Evolutionary conservation across 2,329 filamentous ascomycete species (phyloP), one percentile per base, ranked within the genome.

Genomic region (Intubia oerlemansii): DNA sequence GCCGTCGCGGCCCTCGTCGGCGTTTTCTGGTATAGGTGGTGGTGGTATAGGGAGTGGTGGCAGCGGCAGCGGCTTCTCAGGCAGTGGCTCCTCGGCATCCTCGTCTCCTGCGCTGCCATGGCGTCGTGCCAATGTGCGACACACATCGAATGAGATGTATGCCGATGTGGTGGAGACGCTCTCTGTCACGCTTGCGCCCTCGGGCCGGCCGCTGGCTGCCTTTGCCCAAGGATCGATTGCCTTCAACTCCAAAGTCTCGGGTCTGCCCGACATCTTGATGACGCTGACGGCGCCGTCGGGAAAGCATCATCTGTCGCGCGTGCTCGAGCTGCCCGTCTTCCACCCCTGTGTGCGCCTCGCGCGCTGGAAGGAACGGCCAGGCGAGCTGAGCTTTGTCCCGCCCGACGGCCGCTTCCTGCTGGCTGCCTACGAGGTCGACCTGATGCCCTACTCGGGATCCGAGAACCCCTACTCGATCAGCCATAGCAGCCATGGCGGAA

Each of bases 101-200:
- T n/a, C n/a, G n/a, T n/a, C n/a, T n/a, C 58, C 64, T 1, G 59
- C 66, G 7, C 42, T 95, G 23, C 84, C 84, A 2, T 98, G 88
- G 88, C 68, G 88, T 36, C 64, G 82, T 35, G 70, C 80, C 22
- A 92, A 92, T 43, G 88, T 98, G 30, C 66, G 84, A 11, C 88
- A 98, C 49, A 95, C 85, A 4, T 91, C 79, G 31, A 98, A 95
- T 50, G 88, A 98, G 50, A 62, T 98, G 39, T 95, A 95, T 47
- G 85, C 92, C 32, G 88, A 98, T 47, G 70, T 98, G 10, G 70
- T 98, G 35, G 88, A 98, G 54, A 81, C 79, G 2, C 58, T 98
- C 1, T 68, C 72, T 1, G 80, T 93, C 23, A 92, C 77, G 0
- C 63, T 95, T 24, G 82, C 88, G 1, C 88, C 88, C 0, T 93